A percentile compares a stretch with the other conserved stretches of the same genome.
phyloP scores from a whole-genome alignment of 164 flowering plant species.

The Tetracentron sinense region DNA sequence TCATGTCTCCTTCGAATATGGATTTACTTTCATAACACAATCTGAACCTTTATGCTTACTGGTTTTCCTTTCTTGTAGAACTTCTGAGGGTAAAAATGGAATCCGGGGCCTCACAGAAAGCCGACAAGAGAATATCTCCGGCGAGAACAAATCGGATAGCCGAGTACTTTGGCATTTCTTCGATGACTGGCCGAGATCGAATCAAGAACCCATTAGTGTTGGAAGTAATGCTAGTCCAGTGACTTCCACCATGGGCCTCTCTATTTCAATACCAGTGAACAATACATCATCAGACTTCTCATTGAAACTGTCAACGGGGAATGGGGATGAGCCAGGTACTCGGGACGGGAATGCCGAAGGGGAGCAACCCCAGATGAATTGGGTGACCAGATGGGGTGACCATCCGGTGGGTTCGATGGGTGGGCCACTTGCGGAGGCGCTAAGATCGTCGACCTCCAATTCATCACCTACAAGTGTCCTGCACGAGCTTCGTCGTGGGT shows the following conservation, averaged over 20 bases:
- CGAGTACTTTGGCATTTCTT: conserved; percentile 65
- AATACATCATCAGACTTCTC: conserved; percentile 61
- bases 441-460: conserved; percentile 51
- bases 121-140: conserved; percentile 21
- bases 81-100: conserved; percentile 29
- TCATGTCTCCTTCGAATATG: too few species aligned
- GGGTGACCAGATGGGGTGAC: conserved; percentile 46
- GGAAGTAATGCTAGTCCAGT: conserved; percentile 20
- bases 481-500: conserved; percentile 41
- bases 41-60: too few species aligned
- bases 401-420: conserved; percentile 57
- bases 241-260: conserved; percentile 38
- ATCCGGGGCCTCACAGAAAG: conserved; percentile 22
- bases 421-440: conserved; percentile 83
- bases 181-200: conserved; percentile 72
- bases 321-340: conserved; percentile 19
- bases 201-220: conserved; percentile 31
- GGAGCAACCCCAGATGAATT: conserved; percentile 31
- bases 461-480: conserved; percentile 64
- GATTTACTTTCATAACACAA: too few species aligned
- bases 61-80: too few species aligned
- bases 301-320: conserved; percentile 66
- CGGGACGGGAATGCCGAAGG: conserved; percentile 19
- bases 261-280: conserved; percentile 53
- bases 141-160: conserved; percentile 28